Base-by-base conservation (phyloP, 352 stramenopile genomes). In the Globisporangium spiculum region DNA sequence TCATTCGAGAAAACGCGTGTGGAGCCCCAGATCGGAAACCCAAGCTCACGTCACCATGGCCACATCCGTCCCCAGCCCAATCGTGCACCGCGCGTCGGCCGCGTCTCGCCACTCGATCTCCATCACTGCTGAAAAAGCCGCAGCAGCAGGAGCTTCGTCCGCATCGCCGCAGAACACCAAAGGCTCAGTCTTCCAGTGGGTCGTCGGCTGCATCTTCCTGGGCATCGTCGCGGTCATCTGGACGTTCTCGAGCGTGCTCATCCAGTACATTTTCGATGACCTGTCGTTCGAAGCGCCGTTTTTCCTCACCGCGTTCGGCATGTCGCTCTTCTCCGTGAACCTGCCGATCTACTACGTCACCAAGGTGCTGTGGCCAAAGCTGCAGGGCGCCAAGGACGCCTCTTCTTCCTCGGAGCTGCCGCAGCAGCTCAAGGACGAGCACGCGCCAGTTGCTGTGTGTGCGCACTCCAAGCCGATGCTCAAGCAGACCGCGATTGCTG, bases 201-300 rank as follows among this genome's bases (percentile, higher is more conserved):
- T 78, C 38, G 74, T 93, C 36, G 84, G 84, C 64, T 78, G 88
- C 61, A 50, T 81, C 65, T 93, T 88, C 67, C 72, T 93, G 50
- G 69, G 89, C 41, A 75, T 86, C 60, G 82, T 90, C 60, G 83
- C 83, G 32, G 62, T 90, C 44, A 91, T 93, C 67, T 93, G 85
- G 85, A 89, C 86, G 62, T 88, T 88, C 61, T 87, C 88, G 5
- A 93, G 83, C 58, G 86, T 96, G 20, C 66, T 96, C 34, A 84
- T 94, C 65, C 89, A 96, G 76, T 92, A 93, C 72, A 91, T 96
- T 54, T 94, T 93, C 77, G 76, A 90, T 57, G 87, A 96, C 70
- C 64, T 96, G 65, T 79, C 75, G 10, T 96, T 93, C 75, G 75
- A 92, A 54, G 77, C 75, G 7, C 90, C 90, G 24, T 95, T 97